Conservation (phyloP, 2,329 filamentous ascomycete species). For the Leptographium lundbergii region DNA sequence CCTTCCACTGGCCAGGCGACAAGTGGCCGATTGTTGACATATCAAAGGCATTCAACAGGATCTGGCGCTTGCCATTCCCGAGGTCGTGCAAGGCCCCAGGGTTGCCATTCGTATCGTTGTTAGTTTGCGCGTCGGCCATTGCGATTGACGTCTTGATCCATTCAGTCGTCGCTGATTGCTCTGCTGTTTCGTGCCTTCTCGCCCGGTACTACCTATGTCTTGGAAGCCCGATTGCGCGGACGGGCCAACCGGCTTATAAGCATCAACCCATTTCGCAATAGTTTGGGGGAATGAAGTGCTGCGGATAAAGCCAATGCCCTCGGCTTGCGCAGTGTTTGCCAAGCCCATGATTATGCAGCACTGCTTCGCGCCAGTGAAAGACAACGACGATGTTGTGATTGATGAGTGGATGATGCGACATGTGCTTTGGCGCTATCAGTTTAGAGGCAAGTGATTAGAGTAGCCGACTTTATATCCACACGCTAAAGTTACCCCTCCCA, state of each 20-base stretch:
- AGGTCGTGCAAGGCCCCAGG: neutral
- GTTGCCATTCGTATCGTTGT: neutral
- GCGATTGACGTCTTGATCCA: neutral
- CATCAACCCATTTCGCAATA: neutral
- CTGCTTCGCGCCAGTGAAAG: neutral
- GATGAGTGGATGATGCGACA: neutral
- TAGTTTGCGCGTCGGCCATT: neutral
- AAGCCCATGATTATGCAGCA: neutral
- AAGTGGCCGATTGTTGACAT: slow-evolving; percentile 7
- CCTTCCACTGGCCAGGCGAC: slow-evolving; percentile 6
- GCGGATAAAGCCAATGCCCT: neutral
- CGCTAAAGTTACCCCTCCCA: no score
- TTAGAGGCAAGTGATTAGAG: no score
- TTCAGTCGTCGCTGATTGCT: neutral
- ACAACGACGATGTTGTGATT: neutral
- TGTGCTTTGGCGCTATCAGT: neutral
- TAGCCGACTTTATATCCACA: no score
- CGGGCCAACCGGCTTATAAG: neutral
- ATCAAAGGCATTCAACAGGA: slow-evolving; percentile 9
- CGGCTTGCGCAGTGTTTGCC: neutral
- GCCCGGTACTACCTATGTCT: neutral
- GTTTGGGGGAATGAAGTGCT: neutral
- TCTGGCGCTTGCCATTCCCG: neutral
- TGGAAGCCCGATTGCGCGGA: neutral
- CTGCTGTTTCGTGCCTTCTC: neutral